Percentiles rank a stretch among this genome's conserved stretches.
phyloP scores from a whole-genome alignment of 1,284 basidiomycete genomes.

The Ceratobasidium sp. region DNA sequence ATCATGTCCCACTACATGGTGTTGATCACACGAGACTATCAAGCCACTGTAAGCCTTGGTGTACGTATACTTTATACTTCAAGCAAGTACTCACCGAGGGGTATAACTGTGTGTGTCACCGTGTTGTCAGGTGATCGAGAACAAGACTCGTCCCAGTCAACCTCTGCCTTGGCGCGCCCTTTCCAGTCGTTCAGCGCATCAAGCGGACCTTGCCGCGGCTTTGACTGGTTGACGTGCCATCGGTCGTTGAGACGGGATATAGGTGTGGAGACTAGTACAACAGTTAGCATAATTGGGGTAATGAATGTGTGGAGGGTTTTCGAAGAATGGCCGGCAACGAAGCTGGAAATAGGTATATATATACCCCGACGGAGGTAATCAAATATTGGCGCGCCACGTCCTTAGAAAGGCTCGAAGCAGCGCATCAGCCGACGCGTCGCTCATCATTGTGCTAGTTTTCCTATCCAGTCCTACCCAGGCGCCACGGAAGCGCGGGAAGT shows the following conservation, averaged over 20 bases:
- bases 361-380: background rate
- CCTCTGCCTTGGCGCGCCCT: background rate
- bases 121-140: background rate
- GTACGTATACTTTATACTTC: background rate
- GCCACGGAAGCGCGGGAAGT: too few species aligned
- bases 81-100: background rate
- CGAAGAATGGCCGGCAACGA: background rate
- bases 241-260: background rate
- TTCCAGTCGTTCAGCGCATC: conserved; percentile 22
- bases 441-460: background rate
- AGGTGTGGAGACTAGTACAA: background rate
- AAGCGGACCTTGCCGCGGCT: background rate
- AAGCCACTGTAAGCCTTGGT: background rate
- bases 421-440: background rate
- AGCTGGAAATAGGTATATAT: background rate
- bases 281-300: background rate
- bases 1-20: background rate
- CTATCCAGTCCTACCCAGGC: too few species aligned
- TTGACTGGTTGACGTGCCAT: background rate
- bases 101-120: background rate
- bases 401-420: background rate
- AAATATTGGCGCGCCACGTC: too few species aligned
- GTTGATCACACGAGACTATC: conserved; percentile 3
- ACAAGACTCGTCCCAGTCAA: background rate
- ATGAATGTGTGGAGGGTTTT: background rate